Evolutionary conservation across 208 protist genomes (phyloP).

Genomic region (Leishmania aethiopica): DNA sequence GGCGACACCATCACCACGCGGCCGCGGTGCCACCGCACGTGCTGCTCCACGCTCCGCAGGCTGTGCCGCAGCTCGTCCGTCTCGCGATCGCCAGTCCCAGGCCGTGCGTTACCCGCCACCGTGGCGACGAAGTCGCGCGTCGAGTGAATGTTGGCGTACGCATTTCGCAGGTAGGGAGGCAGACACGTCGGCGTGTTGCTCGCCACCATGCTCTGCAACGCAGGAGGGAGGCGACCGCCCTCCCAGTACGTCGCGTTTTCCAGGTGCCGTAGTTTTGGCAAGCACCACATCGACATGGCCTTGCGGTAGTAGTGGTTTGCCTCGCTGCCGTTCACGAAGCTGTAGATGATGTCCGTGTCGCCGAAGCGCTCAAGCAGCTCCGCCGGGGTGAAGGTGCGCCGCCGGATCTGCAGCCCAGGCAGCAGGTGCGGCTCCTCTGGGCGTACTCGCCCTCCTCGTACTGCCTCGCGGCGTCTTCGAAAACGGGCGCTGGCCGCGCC

Average conservation of each 20-base stretch:
- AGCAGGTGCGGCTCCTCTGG: conserved; percentile 37
- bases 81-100: not conserved
- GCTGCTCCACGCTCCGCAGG: conserved; percentile 92
- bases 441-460: conserved; percentile 32
- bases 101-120: not conserved
- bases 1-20: conserved; percentile 96
- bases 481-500: not conserved
- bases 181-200: not conserved
- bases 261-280: not conserved
- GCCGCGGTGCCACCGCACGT: conserved; percentile 92
- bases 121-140: not conserved
- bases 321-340: conserved; percentile 96
- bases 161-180: not conserved
- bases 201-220: not conserved
- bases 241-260: not conserved
- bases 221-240: not conserved
- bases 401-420: conserved; percentile 28
- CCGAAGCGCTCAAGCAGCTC: conserved; percentile 35
- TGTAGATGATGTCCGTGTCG: conserved; percentile 94
- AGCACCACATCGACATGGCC: not conserved
- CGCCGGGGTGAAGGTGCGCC: conserved; percentile 35
- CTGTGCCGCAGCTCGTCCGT: conserved; percentile 95
- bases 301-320: conserved; percentile 53
- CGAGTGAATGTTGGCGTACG: not conserved
- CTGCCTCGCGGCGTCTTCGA: not conserved